A percentile compares a stretch with the other conserved stretches of the same genome.
Conservation (phyloP, 225 moss, liverwort and hornwort genomes). For the Pseudisothecium myosuroides region DNA sequence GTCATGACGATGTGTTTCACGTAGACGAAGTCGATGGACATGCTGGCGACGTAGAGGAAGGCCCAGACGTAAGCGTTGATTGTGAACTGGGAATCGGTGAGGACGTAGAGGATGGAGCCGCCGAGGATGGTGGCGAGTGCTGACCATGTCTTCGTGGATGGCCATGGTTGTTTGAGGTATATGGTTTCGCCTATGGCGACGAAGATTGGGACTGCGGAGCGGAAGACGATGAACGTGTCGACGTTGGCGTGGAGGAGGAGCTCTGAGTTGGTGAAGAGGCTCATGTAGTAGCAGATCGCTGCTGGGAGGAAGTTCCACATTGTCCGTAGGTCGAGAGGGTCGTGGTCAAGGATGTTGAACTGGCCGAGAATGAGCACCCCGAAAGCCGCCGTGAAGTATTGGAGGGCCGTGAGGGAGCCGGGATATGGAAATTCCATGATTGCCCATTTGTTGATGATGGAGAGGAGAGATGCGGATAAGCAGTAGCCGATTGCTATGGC, state of each 20-base stretch:
- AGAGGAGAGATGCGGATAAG: constrained; percentile 66
- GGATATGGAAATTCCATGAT: constrained; percentile 84
- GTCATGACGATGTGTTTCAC: constrained; percentile 95
- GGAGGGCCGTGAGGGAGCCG: constrained; percentile 63
- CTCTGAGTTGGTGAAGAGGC: constrained; percentile 81
- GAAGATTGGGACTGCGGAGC: constrained; percentile 71
- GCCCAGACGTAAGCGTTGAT: constrained; percentile 69
- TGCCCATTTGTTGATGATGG: constrained; percentile 95
- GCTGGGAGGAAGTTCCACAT: constrained; percentile 86
- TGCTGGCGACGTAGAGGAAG: constrained; percentile 67
- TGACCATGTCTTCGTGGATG: constrained; percentile 59
- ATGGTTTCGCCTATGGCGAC: constrained; percentile 78
- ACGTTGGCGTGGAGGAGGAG: constrained; percentile 85
- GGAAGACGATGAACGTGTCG: constrained; percentile 89
- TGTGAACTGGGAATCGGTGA: constrained; percentile 65
- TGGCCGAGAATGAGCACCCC: constrained; percentile 51
- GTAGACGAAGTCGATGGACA: constrained; percentile 82
- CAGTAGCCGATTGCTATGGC: constrained; percentile 69
- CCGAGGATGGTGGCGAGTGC: constrained; percentile 57
- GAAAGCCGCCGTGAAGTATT: constrained; percentile 59
- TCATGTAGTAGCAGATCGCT: constrained; percentile 67
- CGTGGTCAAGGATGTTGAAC: constrained; percentile 47
- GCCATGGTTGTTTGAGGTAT: constrained; percentile 77
- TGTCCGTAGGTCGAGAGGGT: constrained; percentile 38
- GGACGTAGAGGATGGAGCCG: constrained; percentile 66